Base-by-base conservation (phyloP, 192 early-diverging fungal species). In the Nowakowskiella sp. region DNA sequence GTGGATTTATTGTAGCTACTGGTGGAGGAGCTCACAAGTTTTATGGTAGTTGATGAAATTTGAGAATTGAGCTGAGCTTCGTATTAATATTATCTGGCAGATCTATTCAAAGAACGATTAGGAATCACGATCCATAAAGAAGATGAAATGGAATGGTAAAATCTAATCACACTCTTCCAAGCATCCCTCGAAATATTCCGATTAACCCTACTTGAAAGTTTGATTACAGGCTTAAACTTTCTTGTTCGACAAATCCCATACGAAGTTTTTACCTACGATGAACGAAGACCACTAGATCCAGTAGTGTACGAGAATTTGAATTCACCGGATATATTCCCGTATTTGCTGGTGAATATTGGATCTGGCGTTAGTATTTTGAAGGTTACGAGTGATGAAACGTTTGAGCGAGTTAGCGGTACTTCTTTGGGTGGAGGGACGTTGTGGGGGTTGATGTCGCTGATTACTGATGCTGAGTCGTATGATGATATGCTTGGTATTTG, bases 311-410 rank as follows among this genome's bases (percentile, higher is more conserved):
- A 82, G 42, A 54, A 65, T n/a, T n/a, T n/a, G 3, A 65, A 63
- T 10, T 65, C 65, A 1, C 57, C 60, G 19, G 79, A 88, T 32
- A 66, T 85, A 34, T 97, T 87, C 61, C 94, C 94, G 24, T 94
- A 93, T 68, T 82, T 97, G 84, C 68, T 97, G 52, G 92, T 95
- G 28, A 98, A 98, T 53, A 94, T 98, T 53, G 94, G 94, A 22
- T 92, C 91, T 25, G 94, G 94, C 36, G 94, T 98, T 48, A 87
- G 84, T 57, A 93, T 98, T 31, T 63, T 98, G 39, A 94, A 96
- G 67, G 94, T 98, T 25, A 91, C 90, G 1, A 80, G 84, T 42
- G 82, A 88, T 21, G 82, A 82, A 62, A 70, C 85, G 44, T 94
- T 81, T 56, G 89, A 90, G 59, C 83, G 94, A 31, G 91, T 97